Percentiles rank a stretch among this genome's conserved stretches.
Evolutionary conservation across 2,329 filamentous ascomycete species (phyloP).

Genomic region (Calonectria honghensis): DNA sequence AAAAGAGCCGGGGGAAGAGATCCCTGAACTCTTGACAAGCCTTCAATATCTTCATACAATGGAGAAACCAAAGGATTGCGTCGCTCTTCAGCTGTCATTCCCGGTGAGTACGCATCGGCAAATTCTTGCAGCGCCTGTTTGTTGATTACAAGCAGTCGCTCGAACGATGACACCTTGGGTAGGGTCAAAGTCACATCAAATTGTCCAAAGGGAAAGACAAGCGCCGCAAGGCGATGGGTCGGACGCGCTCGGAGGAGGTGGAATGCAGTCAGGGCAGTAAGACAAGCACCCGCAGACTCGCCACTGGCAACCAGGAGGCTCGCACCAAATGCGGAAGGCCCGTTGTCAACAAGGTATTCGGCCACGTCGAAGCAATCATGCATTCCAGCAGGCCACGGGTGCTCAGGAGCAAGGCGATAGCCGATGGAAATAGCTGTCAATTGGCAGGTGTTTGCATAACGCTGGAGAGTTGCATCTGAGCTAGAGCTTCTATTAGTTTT

Average conservation of each 20-base stretch:
- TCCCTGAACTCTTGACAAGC: background rate
- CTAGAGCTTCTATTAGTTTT: background rate
- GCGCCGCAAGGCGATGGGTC: background rate
- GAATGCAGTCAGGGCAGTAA: background rate
- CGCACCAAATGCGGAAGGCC: background rate
- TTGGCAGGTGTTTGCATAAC: slow-evolving; percentile 1
- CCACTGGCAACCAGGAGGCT: background rate
- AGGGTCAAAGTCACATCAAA: background rate
- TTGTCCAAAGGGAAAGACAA: background rate
- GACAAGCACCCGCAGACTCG: slow-evolving; percentile 3
- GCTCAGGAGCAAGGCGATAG: slow-evolving; percentile 1
- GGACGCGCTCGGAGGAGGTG: slow-evolving; percentile 3
- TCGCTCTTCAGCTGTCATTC: background rate
- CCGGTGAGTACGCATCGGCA: slow-evolving; percentile 4
- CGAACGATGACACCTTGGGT: background rate
- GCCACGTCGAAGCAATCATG: slow-evolving; percentile 12
- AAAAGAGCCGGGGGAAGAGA: slow-evolving; percentile 3
- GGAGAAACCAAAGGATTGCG: slow-evolving; percentile 5
- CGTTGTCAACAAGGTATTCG: slow-evolving; percentile 8
- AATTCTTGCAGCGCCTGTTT: background rate
- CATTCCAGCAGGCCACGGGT: slow-evolving; percentile 11
- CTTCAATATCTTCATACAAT: background rate
- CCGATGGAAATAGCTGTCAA: background rate
- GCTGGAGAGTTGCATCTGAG: background rate
- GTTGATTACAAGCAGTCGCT: background rate